Evolutionary conservation across 2,329 filamentous ascomycete genomes (phyloP).

Genomic region (Leptographium radiaticola): DNA sequence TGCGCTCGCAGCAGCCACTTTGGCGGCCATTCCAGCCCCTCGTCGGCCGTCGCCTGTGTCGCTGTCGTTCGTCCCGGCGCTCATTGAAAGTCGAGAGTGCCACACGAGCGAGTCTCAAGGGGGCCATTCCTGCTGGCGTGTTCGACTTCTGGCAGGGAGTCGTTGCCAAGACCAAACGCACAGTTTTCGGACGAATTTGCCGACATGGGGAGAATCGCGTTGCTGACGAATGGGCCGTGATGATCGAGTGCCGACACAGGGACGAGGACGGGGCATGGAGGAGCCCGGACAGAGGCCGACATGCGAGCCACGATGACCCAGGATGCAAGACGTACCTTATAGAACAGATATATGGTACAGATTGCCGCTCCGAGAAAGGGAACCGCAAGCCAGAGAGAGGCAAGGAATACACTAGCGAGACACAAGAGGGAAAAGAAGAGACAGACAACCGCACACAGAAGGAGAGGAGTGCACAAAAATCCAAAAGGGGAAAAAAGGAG

Average conservation of each 20-base stretch:
- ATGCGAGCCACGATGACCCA: not conserved
- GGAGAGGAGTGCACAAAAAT: constrained; percentile 1
- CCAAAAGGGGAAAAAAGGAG: constrained; percentile 3
- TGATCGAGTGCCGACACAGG: not conserved
- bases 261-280: not conserved
- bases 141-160: too few relatives aligned
- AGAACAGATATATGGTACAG: constrained; percentile 13
- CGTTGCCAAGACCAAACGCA: too few relatives aligned
- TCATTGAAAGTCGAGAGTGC: too few relatives aligned
- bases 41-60: not conserved
- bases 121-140: too few relatives aligned
- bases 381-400: constrained; percentile 1
- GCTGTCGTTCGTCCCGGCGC: not conserved
- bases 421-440: not conserved
- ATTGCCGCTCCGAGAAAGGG: constrained; percentile 3
- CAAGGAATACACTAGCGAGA: constrained; percentile 3
- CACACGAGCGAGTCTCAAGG: too few relatives aligned
- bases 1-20: not conserved
- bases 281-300: not conserved
- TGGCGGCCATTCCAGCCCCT: not conserved
- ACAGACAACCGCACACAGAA: not conserved
- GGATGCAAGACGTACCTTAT: constrained; percentile 7
- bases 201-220: too few relatives aligned
- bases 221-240: too few relatives aligned
- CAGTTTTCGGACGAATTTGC: too few relatives aligned